A percentile compares a stretch with the other conserved stretches of the same genome.
Evolutionary conservation across 805 yeast genomes (phyloP).

Genomic region (Kockiozyma suomiensis): DNA sequence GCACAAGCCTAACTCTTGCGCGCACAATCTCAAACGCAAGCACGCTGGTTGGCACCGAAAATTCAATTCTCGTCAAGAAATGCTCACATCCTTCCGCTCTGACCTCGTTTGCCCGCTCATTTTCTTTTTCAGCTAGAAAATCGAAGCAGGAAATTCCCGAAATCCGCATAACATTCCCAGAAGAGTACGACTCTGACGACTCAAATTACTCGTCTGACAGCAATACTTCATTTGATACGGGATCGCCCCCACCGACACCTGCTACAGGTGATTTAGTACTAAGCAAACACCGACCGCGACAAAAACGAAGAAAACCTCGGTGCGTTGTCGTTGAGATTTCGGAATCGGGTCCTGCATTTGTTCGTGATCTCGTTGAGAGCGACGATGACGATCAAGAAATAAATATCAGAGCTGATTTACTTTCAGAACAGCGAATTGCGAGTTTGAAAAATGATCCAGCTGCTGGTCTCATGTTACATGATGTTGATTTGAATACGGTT

Average conservation of each 20-base stretch:
- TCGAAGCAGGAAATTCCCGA: slow-evolving; percentile 17
- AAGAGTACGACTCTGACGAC: slow-evolving; percentile 14
- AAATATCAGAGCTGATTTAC: background rate
- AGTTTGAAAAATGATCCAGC: background rate
- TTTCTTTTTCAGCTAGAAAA: background rate
- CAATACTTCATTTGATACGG: background rate
- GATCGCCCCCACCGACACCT: background rate
- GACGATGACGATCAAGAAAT: slow-evolving; percentile 7
- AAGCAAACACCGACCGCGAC: background rate
- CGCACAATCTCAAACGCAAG: slow-evolving; percentile 1
- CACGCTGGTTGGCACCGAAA: slow-evolving; percentile 6
- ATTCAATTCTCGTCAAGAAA: background rate
- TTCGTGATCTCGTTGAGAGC: slow-evolving; percentile 22
- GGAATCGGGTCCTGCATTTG: slow-evolving; percentile 32
- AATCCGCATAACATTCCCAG: slow-evolving; percentile 31
- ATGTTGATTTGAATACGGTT: slow-evolving; percentile 9
- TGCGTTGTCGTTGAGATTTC: slow-evolving; percentile 27
- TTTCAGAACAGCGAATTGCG: background rate
- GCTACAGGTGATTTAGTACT: background rate
- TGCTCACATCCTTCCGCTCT: background rate
- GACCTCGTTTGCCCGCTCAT: background rate
- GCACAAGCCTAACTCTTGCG: slow-evolving; percentile 6
- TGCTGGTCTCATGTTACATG: background rate
- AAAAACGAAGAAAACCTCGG: slow-evolving; percentile 16
- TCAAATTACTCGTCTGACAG: slow-evolving; percentile 3